Evolutionary conservation across 2,329 filamentous ascomycete species (phyloP).

Genomic region (Lachnellula occidentalis): DNA sequence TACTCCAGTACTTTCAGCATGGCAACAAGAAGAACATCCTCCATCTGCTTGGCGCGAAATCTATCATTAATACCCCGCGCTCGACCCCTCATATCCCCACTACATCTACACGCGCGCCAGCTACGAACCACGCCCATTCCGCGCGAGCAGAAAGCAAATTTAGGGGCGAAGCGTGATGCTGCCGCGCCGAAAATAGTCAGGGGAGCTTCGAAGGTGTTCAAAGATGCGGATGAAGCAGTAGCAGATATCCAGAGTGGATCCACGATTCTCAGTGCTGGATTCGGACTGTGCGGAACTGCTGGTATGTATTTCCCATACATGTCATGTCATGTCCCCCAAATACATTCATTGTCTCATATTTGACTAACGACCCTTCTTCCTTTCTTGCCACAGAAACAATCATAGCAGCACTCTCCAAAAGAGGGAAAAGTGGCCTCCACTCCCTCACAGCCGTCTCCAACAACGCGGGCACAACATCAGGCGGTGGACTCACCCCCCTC

Average conservation of each 20-base stretch:
- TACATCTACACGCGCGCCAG: conserved; percentile 5
- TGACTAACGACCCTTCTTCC: too few relatives aligned
- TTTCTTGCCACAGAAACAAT: conserved; percentile 55
- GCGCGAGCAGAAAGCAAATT: conserved; percentile 20
- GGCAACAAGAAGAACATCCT: conserved; percentile 20
- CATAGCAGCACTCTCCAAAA: conserved; percentile 59
- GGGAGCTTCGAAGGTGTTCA: conserved; percentile 24
- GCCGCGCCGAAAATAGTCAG: conserved; percentile 19
- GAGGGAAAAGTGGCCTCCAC: conserved; percentile 49
- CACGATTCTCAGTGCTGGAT: conserved; percentile 70
- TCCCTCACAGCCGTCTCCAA: conserved; percentile 73
- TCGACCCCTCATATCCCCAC: conserved; percentile 3
- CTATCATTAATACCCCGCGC: conserved; percentile 8
- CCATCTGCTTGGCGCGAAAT: conserved; percentile 12
- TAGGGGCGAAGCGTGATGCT: conserved; percentile 17
- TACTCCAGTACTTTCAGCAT: too few relatives aligned
- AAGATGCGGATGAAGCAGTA: conserved; percentile 25
- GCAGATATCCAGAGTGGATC: conserved; percentile 48
- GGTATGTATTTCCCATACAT: conserved; percentile 35
- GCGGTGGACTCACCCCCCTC: conserved; percentile 62
- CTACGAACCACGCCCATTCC: conserved; percentile 13
- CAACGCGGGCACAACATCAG: conserved; percentile 67
- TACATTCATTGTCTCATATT: too few relatives aligned
- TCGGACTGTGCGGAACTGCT: conserved; percentile 75
- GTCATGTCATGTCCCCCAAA: not conserved